A percentile compares a stretch with the other conserved stretches of the same genome.
phyloP scores from a whole-genome alignment of 805 yeast species.

The Kuraishia molischiana region DNA sequence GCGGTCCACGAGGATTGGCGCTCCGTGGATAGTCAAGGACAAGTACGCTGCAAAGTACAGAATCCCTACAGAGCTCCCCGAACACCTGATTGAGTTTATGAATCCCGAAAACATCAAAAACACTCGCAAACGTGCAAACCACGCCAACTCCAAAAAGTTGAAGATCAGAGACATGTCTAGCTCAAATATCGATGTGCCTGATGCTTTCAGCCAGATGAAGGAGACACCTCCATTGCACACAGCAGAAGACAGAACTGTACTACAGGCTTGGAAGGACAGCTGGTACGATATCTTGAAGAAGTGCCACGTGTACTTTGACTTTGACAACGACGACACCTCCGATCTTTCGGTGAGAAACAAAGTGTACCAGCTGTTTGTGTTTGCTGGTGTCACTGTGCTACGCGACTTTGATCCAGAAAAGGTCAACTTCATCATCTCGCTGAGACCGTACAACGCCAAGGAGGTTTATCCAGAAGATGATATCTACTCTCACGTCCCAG shows the following conservation, averaged over 20 bases:
- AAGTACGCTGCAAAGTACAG: conserved; percentile 64
- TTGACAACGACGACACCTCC: conserved; percentile 22
- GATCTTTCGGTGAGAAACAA: conserved; percentile 27
- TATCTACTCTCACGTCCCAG: conserved; percentile 34
- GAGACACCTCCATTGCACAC: conserved; percentile 24
- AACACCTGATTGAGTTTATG: conserved; percentile 31
- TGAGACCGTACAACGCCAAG: conserved; percentile 28
- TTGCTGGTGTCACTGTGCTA: conserved; percentile 36
- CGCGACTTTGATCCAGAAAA: conserved; percentile 32
- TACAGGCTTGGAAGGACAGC: conserved; percentile 38
- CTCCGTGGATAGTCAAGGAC: conserved; percentile 91
- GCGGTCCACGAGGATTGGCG: conserved; percentile 76
- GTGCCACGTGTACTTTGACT: conserved; percentile 40
- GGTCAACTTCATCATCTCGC: conserved; percentile 37
- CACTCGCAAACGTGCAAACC: conserved; percentile 5
- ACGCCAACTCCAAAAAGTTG: conserved; percentile 3
- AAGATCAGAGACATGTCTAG: neutral
- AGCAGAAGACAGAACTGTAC: conserved; percentile 29
- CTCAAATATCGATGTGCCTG: conserved; percentile 5
- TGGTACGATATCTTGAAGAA: conserved; percentile 42
- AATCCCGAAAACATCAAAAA: conserved; percentile 14
- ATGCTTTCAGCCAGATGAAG: conserved; percentile 21
- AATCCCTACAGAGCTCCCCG: conserved; percentile 52
- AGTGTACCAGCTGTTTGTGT: conserved; percentile 32
- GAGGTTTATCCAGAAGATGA: conserved; percentile 30